Conservation (phyloP, 2,329 filamentous ascomycete genomes). For the Eutypa lata region DNA sequence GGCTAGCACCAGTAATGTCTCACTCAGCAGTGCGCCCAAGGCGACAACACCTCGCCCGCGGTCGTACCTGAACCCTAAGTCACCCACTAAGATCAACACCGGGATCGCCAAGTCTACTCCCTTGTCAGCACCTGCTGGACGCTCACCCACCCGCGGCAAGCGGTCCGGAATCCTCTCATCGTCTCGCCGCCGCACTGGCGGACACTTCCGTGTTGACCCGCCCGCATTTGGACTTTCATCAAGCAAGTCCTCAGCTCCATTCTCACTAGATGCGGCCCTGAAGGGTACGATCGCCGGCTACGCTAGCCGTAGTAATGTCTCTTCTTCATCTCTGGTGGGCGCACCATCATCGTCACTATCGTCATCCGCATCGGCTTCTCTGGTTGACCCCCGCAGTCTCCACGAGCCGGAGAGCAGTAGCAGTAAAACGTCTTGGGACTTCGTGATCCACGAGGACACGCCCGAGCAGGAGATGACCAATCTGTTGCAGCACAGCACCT, state of each 20-base stretch:
- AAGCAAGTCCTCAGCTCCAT: slow-evolving; percentile 57
- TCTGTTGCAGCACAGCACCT: slow-evolving; percentile 85
- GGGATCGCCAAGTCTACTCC: slow-evolving; percentile 48
- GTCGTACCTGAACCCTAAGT: slow-evolving; percentile 49
- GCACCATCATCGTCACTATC: slow-evolving; percentile 24
- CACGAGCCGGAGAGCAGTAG: slow-evolving; percentile 44
- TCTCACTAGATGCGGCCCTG: slow-evolving; percentile 81
- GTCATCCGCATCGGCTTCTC: slow-evolving; percentile 21
- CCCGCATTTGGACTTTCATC: slow-evolving; percentile 55
- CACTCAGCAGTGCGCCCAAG: slow-evolving; percentile 29
- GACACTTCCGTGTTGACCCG: slow-evolving; percentile 68
- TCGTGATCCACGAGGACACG: slow-evolving; percentile 92
- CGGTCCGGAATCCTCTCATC: slow-evolving; percentile 65
- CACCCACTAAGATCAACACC: slow-evolving; percentile 43
- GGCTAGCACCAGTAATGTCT: slow-evolving; percentile 32
- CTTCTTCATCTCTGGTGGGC: slow-evolving; percentile 16
- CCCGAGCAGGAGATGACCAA: slow-evolving; percentile 89
- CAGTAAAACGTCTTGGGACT: slow-evolving; percentile 79
- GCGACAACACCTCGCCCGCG: slow-evolving; percentile 36
- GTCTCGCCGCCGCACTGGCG: slow-evolving; percentile 63
- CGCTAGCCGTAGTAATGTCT: slow-evolving; percentile 41
- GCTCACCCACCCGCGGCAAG: slow-evolving; percentile 73
- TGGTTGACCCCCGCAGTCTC: slow-evolving; percentile 28
- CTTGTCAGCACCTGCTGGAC: slow-evolving; percentile 69
- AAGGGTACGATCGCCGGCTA: slow-evolving; percentile 70